Evolutionary conservation across 2,329 filamentous ascomycete species (phyloP).

Genomic region (Diaporthe nobilis): DNA sequence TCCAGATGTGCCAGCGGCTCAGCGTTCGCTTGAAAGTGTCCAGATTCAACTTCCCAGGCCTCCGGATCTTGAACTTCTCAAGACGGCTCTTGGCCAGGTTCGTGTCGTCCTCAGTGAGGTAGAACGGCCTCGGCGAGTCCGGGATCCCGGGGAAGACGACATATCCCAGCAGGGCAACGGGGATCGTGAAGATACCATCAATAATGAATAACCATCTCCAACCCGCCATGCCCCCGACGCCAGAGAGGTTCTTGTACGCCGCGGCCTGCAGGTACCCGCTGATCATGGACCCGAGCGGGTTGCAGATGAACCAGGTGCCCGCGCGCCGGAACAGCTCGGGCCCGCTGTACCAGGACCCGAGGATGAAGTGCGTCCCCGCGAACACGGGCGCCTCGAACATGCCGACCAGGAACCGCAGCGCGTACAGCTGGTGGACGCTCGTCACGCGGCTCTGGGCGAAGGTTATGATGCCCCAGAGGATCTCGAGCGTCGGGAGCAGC

Average conservation of each 20-base stretch:
- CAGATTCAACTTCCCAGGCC: constrained; percentile 57
- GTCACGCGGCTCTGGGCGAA: constrained; percentile 50
- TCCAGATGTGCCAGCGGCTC: constrained; percentile 65
- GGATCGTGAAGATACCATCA: constrained; percentile 70
- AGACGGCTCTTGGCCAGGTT: constrained; percentile 53
- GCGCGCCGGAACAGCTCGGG: constrained; percentile 51
- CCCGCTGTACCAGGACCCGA: constrained; percentile 49
- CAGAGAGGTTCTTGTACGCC: constrained; percentile 67
- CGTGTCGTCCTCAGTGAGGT: constrained; percentile 53
- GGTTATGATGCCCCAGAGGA: constrained; percentile 51
- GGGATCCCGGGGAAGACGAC: constrained; percentile 59
- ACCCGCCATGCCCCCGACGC: constrained; percentile 62
- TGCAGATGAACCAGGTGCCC: constrained; percentile 49
- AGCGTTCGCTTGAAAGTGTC: constrained; percentile 61
- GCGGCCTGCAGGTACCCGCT: constrained; percentile 63
- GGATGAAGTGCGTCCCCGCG: constrained; percentile 51
- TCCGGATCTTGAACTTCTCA: constrained; percentile 49
- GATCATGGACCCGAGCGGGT: constrained; percentile 49
- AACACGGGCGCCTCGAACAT: constrained; percentile 53
- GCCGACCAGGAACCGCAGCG: constrained; percentile 50
- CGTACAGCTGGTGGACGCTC: constrained; percentile 51
- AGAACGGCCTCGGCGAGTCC: constrained; percentile 56
- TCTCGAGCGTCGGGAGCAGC: constrained; percentile 50
- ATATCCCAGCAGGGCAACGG: constrained; percentile 66
- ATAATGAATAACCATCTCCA: constrained; percentile 72